These are phyloP conservation scores for Cystobasidiaceae sp. DNA, from an alignment of 1,284 basidiomycete genomes.

Conservation along the genomic window DNA sequence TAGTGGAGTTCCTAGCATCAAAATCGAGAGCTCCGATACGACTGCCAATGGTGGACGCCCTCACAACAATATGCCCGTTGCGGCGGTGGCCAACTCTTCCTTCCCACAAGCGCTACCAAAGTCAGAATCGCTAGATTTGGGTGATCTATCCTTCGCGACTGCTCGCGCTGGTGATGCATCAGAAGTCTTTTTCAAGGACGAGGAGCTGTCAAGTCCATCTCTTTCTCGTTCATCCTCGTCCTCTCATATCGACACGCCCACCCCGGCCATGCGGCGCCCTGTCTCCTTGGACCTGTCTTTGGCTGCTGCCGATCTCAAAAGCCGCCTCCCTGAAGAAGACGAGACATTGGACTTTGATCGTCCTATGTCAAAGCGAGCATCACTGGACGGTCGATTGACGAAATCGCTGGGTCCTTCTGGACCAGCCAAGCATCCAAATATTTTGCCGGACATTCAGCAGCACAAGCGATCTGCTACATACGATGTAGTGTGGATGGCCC, in stretches of 20 bases:
- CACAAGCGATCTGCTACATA: constrained; percentile 17
- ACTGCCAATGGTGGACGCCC: background rate
- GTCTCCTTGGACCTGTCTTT: constrained; percentile 1
- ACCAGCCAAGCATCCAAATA: background rate
- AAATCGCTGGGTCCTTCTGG: constrained; percentile 6
- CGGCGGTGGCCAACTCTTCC: background rate
- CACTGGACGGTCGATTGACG: background rate
- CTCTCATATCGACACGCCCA: constrained; percentile 18
- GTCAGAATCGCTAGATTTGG: background rate
- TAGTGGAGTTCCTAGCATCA: background rate
- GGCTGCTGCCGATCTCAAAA: background rate
- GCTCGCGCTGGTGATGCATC: background rate
- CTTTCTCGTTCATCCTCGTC: constrained; percentile 9
- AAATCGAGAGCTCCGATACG: background rate
- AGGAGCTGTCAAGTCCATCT: background rate
- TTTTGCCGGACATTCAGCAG: background rate
- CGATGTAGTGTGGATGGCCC: background rate
- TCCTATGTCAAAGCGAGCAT: background rate
- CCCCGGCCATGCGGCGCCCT: constrained; percentile 13
- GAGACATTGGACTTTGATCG: background rate
- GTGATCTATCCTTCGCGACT: background rate
- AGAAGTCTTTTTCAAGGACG: background rate
- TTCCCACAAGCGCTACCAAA: background rate
- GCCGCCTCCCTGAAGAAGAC: background rate
- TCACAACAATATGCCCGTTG: too few species aligned